Percentiles rank a stretch among this genome's conserved stretches.
Conservation (phyloP, 177 flowering plant species). For the Vitis hybrid region DNA sequence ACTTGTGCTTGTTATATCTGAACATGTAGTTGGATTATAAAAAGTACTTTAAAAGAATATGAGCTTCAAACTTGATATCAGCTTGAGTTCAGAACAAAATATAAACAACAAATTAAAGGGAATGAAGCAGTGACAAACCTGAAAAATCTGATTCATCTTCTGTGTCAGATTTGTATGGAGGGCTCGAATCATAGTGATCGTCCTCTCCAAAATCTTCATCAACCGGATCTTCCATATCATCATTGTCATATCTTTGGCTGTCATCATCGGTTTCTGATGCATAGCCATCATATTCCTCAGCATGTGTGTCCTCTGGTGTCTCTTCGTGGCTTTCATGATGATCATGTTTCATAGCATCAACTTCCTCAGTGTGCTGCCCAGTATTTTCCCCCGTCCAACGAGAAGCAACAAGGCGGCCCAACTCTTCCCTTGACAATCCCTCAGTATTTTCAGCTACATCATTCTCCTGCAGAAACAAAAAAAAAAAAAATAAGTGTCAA, state of each 20-base stretch:
- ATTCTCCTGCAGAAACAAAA: conserved; percentile 33
- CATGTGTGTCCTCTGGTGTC: conserved; percentile 29
- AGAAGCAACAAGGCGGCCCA: conserved; percentile 91
- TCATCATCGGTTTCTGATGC: conserved; percentile 65
- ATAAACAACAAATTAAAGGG: neutral
- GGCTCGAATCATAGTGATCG: conserved; percentile 45
- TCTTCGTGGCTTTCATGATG: conserved; percentile 40
- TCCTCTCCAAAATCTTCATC: conserved; percentile 52
- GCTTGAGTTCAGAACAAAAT: conserved; percentile 2
- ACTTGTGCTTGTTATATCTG: conserved; percentile 46
- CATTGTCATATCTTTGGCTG: conserved; percentile 50
- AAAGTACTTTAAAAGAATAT: neutral
- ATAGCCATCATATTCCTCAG: conserved; percentile 62
- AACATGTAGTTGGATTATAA: conserved; percentile 4
- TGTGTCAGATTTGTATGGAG: conserved; percentile 45
- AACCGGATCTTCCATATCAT: conserved; percentile 33
- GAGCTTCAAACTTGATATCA: neutral
- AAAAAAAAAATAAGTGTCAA: neutral
- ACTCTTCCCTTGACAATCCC: conserved; percentile 82
- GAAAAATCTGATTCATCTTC: conserved; percentile 57
- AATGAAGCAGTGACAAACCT: conserved; percentile 44
- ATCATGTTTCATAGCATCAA: conserved; percentile 26
- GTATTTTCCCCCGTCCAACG: conserved; percentile 93
- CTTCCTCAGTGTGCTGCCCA: conserved; percentile 39
- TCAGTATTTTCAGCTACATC: conserved; percentile 46